phyloP scores from a whole-genome alignment of 2,329 filamentous ascomycete species.

The Dactylellina drechsleri region DNA sequence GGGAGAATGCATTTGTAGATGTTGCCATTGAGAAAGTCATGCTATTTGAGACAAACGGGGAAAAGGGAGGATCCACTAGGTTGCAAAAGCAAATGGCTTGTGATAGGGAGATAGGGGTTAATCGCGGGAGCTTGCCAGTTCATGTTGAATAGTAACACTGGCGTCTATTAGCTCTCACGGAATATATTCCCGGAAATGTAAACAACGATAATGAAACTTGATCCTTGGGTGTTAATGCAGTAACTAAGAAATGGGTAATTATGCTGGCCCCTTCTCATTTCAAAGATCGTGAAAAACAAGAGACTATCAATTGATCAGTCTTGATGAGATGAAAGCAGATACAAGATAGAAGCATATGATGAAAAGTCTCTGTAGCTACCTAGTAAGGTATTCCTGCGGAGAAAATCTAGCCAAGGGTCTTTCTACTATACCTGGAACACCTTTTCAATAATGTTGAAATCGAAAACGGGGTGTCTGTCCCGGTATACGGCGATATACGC shows the following conservation, averaged over 20 bases:
- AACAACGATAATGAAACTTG: too few relatives aligned
- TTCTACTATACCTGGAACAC: not conserved
- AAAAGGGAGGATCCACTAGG: not conserved
- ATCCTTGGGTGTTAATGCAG: not conserved
- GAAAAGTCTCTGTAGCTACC: slow-evolving; percentile 22
- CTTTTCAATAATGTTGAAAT: not conserved
- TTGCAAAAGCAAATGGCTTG: not conserved
- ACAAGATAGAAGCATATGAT: slow-evolving; percentile 25
- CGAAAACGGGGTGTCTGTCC: not conserved
- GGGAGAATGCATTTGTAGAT: not conserved
- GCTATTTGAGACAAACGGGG: slow-evolving; percentile 5
- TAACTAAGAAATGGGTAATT: not conserved
- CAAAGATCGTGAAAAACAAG: slow-evolving; percentile 36
- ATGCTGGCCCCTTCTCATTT: slow-evolving; percentile 9
- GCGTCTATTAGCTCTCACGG: not conserved
- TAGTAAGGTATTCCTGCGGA: slow-evolving; percentile 24
- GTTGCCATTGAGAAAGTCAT: slow-evolving; percentile 7
- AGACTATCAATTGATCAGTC: slow-evolving; percentile 6
- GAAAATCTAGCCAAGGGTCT: not conserved
- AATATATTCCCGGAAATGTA: not conserved
- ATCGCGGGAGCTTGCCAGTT: not conserved
- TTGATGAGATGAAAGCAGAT: not conserved
- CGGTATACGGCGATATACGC: slow-evolving; percentile 15
- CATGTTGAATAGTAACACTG: slow-evolving; percentile 22
- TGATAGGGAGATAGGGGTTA: not conserved